Conservation (phyloP, 2,329 filamentous ascomycete species). For the Macrophomina pseudophaseolina region DNA sequence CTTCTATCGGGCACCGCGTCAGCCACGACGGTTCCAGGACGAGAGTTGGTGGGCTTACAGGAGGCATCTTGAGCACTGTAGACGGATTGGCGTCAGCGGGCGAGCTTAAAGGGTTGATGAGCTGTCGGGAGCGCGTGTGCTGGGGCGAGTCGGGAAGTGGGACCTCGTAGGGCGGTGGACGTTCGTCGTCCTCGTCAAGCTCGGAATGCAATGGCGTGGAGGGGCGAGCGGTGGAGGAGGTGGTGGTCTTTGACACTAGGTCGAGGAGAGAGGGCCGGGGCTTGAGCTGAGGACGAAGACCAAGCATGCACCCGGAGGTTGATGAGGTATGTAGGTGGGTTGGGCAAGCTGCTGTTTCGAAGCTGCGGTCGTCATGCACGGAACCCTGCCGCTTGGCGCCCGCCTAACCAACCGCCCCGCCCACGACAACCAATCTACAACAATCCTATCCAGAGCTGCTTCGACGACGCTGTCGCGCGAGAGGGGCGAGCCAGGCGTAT, state of each 20-base stretch:
- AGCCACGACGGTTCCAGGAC: slow-evolving; percentile 21
- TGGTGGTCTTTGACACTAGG: slow-evolving; percentile 60
- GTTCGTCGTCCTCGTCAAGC: slow-evolving; percentile 27
- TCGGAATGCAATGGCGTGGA: slow-evolving; percentile 20
- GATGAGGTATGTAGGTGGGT: slow-evolving; percentile 23
- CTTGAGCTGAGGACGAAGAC: slow-evolving; percentile 63
- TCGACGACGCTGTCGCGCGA: background rate
- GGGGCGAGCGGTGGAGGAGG: slow-evolving; percentile 45
- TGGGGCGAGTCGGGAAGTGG: slow-evolving; percentile 35
- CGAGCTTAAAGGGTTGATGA: background rate
- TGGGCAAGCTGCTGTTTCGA: slow-evolving; percentile 21
- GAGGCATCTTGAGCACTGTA: slow-evolving; percentile 40
- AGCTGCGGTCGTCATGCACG: slow-evolving; percentile 26
- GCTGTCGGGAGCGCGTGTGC: slow-evolving; percentile 32
- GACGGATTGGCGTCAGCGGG: slow-evolving; percentile 6
- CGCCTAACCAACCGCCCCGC: slow-evolving; percentile 19
- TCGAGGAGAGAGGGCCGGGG: slow-evolving; percentile 67
- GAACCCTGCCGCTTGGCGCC: slow-evolving; percentile 26
- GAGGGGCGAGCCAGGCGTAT: background rate
- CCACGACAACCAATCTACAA: background rate
- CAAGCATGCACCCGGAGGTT: slow-evolving; percentile 54
- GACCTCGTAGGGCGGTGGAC: slow-evolving; percentile 32
- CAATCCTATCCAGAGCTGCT: background rate
- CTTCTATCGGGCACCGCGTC: slow-evolving; percentile 40
- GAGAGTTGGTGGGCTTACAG: slow-evolving; percentile 29